Base-by-base conservation (phyloP, 139 green algal species). In the Gonium pectorale region DNA sequence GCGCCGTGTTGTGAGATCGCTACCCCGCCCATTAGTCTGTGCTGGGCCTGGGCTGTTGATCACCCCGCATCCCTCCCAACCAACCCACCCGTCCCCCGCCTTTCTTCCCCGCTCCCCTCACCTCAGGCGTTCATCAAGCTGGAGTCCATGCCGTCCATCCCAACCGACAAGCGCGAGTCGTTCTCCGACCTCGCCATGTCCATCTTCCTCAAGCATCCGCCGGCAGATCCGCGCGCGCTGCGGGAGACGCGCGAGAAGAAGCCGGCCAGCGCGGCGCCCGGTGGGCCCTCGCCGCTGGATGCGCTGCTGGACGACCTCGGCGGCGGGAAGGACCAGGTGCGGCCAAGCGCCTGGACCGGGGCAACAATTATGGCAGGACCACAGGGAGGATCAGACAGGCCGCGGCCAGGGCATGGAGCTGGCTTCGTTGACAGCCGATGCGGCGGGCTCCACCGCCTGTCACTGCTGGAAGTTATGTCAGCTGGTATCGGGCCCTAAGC, bases 71-170 rank as follows among this genome's bases (percentile, higher is more conserved):
- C 31, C 63, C 49, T 17, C 17, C 49, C 49, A 56, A 56, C 49
- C 49, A 26, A 17, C 49, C 49, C 49, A 13, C 13, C 31, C 19
- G 19, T 33, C 13, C 33, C 33, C 63, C 13, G 3, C 41, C 21
- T 6, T 9, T n/a, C n/a, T n/a, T n/a, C n/a, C n/a, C n/a, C n/a
- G n/a, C 7, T 5, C 5, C 68, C 44, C 44, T 7, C 8, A 27
- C 33, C 40, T 5, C 84, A 95, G 91, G 95, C 95, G 2, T 94
- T 97, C 83, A 95, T 95, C 60, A 94, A 95, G 89, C 91, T 97
- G 5, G 91, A 96, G 86, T 88, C 78, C 27, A 68, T 94, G 67
- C 83, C 83, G 11, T 86, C 40, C 44, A 89, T 95, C 35, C 85
- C 86, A 6, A 43, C n/a, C 44, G 86, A 82, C 67, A 78, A 92